phyloP scores from a whole-genome alignment of 1,284 basidiomycete genomes.

The Ceratobasidium sp. region DNA sequence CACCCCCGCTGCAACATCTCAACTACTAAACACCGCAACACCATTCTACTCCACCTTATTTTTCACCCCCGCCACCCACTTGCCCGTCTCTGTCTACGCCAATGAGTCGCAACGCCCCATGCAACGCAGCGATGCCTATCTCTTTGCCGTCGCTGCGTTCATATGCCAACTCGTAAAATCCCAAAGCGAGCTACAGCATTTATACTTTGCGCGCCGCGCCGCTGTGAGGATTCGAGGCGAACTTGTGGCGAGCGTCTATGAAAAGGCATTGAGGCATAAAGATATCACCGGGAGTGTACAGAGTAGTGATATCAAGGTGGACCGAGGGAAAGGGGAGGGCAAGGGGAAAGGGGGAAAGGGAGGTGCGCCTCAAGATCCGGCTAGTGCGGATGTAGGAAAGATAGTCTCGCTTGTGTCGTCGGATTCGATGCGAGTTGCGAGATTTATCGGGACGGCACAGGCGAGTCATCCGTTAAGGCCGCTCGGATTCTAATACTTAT shows the following conservation, averaged over 20 bases:
- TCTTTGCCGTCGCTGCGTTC: slow-evolving; percentile 42
- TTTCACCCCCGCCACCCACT: background rate
- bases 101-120: background rate
- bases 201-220: slow-evolving; percentile 42
- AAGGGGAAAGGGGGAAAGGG: slow-evolving; percentile 6
- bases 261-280: slow-evolving; percentile 42
- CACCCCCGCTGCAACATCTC: background rate
- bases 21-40: background rate
- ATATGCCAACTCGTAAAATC: slow-evolving; percentile 33
- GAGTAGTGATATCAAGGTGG: background rate
- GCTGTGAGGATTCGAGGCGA: slow-evolving; percentile 28
- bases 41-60: background rate
- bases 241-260: slow-evolving; percentile 42
- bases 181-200: slow-evolving; percentile 41
- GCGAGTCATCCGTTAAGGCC: background rate
- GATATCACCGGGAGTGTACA: slow-evolving; percentile 43
- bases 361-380: background rate
- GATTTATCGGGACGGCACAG: slow-evolving; percentile 1
- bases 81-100: background rate
- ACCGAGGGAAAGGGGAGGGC: background rate
- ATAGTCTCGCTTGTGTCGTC: slow-evolving; percentile 37
- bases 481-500: slow-evolving; percentile 17
- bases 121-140: slow-evolving; percentile 35
- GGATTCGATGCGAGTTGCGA: slow-evolving; percentile 9
- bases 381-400: slow-evolving; percentile 44